Percentiles rank a stretch among this genome's conserved stretches.
Conservation (phyloP, 2,329 filamentous ascomycete genomes). For the Canariomyces notabilis region DNA sequence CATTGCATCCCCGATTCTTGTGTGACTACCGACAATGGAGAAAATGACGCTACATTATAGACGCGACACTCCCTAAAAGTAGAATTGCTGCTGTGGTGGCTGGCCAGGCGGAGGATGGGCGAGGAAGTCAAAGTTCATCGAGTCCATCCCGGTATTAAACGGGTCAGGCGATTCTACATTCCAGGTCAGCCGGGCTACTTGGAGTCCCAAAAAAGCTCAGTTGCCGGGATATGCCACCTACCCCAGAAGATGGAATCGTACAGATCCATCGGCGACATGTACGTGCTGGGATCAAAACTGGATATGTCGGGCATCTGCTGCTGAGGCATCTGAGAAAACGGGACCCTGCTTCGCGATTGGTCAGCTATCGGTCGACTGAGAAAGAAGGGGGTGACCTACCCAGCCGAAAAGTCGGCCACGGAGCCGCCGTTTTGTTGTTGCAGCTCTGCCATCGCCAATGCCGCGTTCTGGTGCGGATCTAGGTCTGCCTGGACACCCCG, state of each 20-base stretch:
- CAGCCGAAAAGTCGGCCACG: constrained; percentile 42
- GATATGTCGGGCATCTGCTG: constrained; percentile 40
- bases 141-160: constrained; percentile 51
- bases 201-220: too few species aligned
- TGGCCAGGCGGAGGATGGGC: constrained; percentile 56
- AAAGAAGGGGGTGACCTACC: constrained; percentile 7
- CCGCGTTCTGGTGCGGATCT: constrained; percentile 57
- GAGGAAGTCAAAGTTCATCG: constrained; percentile 57
- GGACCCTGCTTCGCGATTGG: constrained; percentile 9
- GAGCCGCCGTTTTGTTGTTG: constrained; percentile 57
- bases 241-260: constrained; percentile 66
- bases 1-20: too few species aligned
- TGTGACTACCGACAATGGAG: too few species aligned
- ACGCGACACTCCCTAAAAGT: constrained; percentile 38
- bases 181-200: constrained; percentile 1
- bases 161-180: constrained; percentile 52
- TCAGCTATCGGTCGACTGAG: background rate
- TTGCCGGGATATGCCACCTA: constrained; percentile 37
- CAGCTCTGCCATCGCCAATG: constrained; percentile 60
- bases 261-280: constrained; percentile 63
- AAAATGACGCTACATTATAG: too few species aligned
- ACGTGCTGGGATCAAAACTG: constrained; percentile 49
- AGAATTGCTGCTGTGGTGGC: constrained; percentile 50
- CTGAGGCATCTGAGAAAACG: constrained; percentile 16
- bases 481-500: constrained; percentile 21